Base-by-base conservation (phyloP, 805 yeast species). In the Ascoidea tarda region DNA sequence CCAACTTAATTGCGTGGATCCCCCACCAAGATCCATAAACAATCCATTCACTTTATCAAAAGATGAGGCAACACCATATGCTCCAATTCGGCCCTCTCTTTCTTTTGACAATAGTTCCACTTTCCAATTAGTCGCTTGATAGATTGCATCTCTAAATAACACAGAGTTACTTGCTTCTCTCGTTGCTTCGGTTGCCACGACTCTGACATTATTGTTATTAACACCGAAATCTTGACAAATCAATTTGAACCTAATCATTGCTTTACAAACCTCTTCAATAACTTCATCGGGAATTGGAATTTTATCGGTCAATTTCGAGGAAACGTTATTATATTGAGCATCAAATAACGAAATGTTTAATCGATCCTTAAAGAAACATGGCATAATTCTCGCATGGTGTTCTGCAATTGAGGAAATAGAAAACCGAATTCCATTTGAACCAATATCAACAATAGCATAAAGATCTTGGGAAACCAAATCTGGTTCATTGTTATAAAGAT, bases 201-300 rank as follows among this genome's bases (percentile, higher is more conserved):
- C 82, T 54, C 77, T 68, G 10, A 83, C 86, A 14, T 71, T 63
- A 51, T 73, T 74, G 33, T 65, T 62, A 5, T 79, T 75, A 1
- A 84, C 89, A 31, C 87, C 88, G 60, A 84, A 84, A 64, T 82
- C 88, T 52, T 75, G 79, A 63, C 91, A 85, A 47, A 84, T 81
- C 58, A 77, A 69, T 59, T 78, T 76, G 67, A 84, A 84, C 59
- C 91, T 73, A 56, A 74, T 72, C 77, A 85, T 75, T 2, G 87
- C 82, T 28, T 74, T 70, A 52, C 78, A 72, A 21, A 84, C 78
- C 53, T 82, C 87, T 28, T 63, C 63, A 42, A 84, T 79, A 4
- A 77, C 79, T 47, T 75, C 77, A 3, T 70, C 67, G 0, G 83
- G 83, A 47, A 79, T 79, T 0, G 84, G 84, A 12, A 69, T 70